phyloP scores from a whole-genome alignment of 176 grass and related monocot genomes.

The Cenchrus americanus region DNA sequence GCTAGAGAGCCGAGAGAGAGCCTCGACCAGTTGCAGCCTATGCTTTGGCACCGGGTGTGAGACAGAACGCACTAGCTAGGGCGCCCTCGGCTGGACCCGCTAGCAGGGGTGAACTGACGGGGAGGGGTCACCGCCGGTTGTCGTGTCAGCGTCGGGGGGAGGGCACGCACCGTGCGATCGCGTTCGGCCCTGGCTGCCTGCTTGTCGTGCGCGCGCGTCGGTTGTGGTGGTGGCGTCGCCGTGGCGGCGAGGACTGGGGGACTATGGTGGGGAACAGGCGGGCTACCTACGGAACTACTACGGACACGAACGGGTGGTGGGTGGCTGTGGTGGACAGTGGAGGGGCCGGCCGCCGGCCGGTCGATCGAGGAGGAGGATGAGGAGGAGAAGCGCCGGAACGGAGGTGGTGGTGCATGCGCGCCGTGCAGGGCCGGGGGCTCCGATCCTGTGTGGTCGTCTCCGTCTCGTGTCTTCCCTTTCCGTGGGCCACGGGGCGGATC shows the following conservation, averaged over 20 bases:
- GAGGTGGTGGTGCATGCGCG: background rate
- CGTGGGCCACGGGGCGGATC: background rate
- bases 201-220: background rate
- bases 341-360: background rate
- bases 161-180: constrained; percentile 11
- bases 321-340: background rate
- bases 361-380: background rate
- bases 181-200: too few relatives aligned
- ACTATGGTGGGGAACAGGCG: background rate
- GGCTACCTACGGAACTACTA: background rate
- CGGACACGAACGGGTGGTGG: background rate
- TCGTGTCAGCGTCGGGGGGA: constrained; percentile 2
- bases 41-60: background rate
- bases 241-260: background rate
- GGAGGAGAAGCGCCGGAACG: too few relatives aligned
- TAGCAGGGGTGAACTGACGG: constrained; percentile 1
- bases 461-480: background rate
- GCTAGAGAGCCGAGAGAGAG: too few relatives aligned
- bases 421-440: constrained; percentile 10
- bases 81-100: background rate
- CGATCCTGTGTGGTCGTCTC: background rate
- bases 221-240: constrained; percentile 7
- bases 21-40: too few relatives aligned
- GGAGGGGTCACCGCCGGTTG: background rate
- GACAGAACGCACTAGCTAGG: constrained; percentile 1